A percentile compares a stretch with the other conserved stretches of the same genome.
Evolutionary conservation across 495 filamentous ascomycete genomes (phyloP).

Genomic region (Penicillium steckii): DNA sequence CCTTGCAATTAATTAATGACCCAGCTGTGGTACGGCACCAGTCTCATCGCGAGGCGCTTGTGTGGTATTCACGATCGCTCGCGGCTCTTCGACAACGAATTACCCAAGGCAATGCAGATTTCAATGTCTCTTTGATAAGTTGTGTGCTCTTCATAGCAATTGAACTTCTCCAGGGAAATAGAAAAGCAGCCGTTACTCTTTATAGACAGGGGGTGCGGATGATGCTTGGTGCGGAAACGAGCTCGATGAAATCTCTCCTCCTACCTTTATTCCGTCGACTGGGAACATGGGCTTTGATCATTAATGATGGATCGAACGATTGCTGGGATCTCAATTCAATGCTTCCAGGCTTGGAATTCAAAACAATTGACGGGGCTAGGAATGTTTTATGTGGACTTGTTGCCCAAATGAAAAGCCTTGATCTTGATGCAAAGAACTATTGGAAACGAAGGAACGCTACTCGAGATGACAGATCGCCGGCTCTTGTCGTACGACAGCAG

Average conservation of each 20-base stretch:
- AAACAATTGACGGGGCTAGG: constrained; percentile 15
- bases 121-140: constrained; percentile 43
- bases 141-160: constrained; percentile 56
- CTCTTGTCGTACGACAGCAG: constrained; percentile 1
- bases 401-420: constrained; percentile 16
- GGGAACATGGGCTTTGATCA: constrained; percentile 13
- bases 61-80: constrained; percentile 50
- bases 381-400: constrained; percentile 16
- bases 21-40: constrained; percentile 11
- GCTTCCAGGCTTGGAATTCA: not conserved
- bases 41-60: constrained; percentile 19
- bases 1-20: constrained; percentile 14
- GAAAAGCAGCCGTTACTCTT: constrained; percentile 40
- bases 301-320: not conserved
- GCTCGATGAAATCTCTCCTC: constrained; percentile 3
- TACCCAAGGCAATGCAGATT: constrained; percentile 26
- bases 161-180: constrained; percentile 50
- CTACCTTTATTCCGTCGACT: constrained; percentile 17
- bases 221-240: constrained; percentile 4
- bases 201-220: constrained; percentile 36
- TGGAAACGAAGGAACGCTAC: not conserved
- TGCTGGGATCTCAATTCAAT: not conserved
- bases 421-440: constrained; percentile 9
- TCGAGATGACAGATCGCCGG: not conserved
- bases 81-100: constrained; percentile 29